Conservation (phyloP, 208 protist genomes). For the Crithidia mellificae region DNA sequence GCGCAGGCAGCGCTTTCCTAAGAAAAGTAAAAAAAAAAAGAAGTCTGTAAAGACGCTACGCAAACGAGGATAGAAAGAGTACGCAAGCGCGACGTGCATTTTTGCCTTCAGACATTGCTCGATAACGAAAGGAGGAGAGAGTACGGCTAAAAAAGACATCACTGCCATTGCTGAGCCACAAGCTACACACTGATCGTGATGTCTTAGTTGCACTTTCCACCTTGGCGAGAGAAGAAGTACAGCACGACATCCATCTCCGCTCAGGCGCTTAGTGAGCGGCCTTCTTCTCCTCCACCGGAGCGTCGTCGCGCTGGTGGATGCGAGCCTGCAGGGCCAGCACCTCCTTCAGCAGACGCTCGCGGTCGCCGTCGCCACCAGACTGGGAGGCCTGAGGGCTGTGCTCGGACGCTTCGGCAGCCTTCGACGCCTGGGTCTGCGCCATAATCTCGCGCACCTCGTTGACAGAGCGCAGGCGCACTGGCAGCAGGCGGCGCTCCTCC, state of each 20-base stretch:
- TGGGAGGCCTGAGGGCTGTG: conserved; percentile 45
- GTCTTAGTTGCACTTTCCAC: not conserved
- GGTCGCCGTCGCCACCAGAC: conserved; percentile 63
- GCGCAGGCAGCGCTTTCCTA: conserved; percentile 14
- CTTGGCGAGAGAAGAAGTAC: not conserved
- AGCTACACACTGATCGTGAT: not conserved
- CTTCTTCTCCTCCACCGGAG: conserved; percentile 66
- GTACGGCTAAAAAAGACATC: not conserved
- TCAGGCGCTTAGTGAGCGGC: conserved; percentile 60
- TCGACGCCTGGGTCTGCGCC: conserved; percentile 78
- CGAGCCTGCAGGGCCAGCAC: conserved; percentile 88
- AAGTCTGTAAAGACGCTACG: conserved; percentile 20
- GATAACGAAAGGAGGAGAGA: conserved; percentile 2
- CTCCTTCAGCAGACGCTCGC: conserved; percentile 89
- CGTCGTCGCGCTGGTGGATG: conserved; percentile 85
- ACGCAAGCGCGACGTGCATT: conserved; percentile 3
- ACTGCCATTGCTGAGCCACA: not conserved
- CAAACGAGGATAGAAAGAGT: conserved; percentile 16
- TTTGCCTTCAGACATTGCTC: conserved; percentile 5
- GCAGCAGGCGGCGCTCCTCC: conserved; percentile 85
- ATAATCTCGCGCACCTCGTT: conserved; percentile 92
- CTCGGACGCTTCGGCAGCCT: conserved; percentile 61
- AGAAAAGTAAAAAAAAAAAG: conserved; percentile 15
- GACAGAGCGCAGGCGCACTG: conserved; percentile 83
- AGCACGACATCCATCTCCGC: not conserved